These are phyloP conservation scores for Lentinula edodes DNA, from an alignment of 768 basidiomycete species.

Conservation along the genomic window DNA sequence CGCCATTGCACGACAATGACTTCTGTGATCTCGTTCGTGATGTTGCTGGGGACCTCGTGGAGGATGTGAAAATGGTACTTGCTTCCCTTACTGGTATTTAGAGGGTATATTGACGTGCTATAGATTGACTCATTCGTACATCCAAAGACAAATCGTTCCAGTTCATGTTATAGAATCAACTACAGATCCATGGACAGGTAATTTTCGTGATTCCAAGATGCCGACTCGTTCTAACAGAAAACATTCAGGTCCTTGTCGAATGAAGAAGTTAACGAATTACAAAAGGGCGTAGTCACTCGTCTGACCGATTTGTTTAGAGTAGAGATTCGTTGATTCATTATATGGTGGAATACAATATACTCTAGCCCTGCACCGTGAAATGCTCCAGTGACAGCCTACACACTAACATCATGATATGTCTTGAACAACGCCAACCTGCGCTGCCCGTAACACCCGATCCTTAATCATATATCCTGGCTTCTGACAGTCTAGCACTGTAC, in stretches of 20 bases:
- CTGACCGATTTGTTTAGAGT: constrained; percentile 65
- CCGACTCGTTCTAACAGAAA: constrained; percentile 7
- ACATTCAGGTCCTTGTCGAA: constrained; percentile 72
- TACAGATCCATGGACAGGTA: constrained; percentile 97
- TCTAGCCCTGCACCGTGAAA: not conserved
- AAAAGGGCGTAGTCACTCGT: constrained; percentile 51
- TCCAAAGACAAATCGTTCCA: constrained; percentile 76
- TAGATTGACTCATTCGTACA: constrained; percentile 92
- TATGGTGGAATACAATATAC: not conserved
- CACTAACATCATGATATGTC: constrained; percentile 26
- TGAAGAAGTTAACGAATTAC: constrained; percentile 82
- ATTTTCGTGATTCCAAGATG: not conserved
- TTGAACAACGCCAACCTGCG: constrained; percentile 94
- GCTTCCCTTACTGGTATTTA: not conserved
- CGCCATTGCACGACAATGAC: constrained; percentile 86
- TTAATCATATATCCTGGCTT: constrained; percentile 94
- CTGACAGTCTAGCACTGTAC: constrained; percentile 85
- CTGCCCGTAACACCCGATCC: constrained; percentile 86
- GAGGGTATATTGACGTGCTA: constrained; percentile 9
- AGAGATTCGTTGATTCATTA: constrained; percentile 69
- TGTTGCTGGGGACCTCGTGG: constrained; percentile 86
- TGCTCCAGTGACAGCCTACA: not conserved
- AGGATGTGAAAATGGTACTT: constrained; percentile 77
- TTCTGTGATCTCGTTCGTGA: constrained; percentile 94
- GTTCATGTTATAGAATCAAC: constrained; percentile 85